Evolutionary conservation across 2,329 filamentous ascomycete genomes (phyloP).

Genomic region (Neoarthrinium moseri): DNA sequence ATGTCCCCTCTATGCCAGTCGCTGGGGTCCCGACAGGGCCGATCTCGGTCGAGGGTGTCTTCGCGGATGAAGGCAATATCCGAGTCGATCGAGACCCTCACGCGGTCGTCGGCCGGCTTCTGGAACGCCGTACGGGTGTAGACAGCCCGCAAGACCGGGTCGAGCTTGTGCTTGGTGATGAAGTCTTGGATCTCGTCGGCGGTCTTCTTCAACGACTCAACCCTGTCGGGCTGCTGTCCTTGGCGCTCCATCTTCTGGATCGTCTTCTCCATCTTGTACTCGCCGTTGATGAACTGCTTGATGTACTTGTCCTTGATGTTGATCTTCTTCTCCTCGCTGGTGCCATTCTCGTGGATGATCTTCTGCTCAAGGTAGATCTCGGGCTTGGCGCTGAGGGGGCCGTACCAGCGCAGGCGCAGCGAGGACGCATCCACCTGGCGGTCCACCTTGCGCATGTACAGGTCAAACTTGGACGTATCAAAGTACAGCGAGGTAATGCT

Average conservation of each 20-base stretch:
- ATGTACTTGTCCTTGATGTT: conserved; percentile 93
- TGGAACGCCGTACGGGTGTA: conserved; percentile 96
- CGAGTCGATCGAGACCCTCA: conserved; percentile 91
- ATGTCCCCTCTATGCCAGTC: conserved; percentile 93
- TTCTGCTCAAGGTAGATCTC: conserved; percentile 90
- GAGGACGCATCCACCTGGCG: conserved; percentile 75
- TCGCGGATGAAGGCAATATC: conserved; percentile 84
- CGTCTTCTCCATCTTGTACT: conserved; percentile 91
- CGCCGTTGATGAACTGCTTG: conserved; percentile 78
- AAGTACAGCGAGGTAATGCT: conserved; percentile 96
- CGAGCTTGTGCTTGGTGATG: conserved; percentile 72
- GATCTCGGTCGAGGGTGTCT: conserved; percentile 72
- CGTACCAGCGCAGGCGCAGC: conserved; percentile 87
- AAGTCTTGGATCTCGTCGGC: conserved; percentile 78
- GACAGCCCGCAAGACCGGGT: conserved; percentile 86
- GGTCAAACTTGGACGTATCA: conserved; percentile 79
- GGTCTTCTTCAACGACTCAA: conserved; percentile 68
- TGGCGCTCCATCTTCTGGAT: conserved; percentile 82
- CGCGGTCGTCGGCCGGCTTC: conserved; percentile 85
- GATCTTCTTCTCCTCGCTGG: conserved; percentile 77
- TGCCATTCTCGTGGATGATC: conserved; percentile 72
- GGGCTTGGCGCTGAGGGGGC: conserved; percentile 73
- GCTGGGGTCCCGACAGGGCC: conserved; percentile 84
- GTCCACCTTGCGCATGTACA: conserved; percentile 85
- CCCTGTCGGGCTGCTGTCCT: conserved; percentile 63